A percentile compares a stretch with the other conserved stretches of the same genome.
Conservation (phyloP, 2,329 filamentous ascomycete species). For the Aureobasidium uvarum region DNA sequence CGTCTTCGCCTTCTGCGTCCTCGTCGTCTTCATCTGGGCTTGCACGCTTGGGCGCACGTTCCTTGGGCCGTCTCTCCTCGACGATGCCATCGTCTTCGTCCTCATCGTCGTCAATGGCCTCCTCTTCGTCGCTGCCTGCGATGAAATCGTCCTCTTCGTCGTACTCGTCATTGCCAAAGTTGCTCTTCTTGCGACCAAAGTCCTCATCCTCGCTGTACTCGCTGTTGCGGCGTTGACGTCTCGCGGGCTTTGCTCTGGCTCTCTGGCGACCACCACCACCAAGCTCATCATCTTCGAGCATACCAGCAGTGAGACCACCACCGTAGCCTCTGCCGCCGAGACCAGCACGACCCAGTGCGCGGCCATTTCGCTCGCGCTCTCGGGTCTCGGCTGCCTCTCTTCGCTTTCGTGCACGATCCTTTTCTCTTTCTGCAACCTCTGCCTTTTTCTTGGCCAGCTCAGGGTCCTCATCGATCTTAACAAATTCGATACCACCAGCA, state of each 20-base stretch:
- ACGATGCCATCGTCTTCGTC: constrained; percentile 48
- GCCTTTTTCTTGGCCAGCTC: constrained; percentile 72
- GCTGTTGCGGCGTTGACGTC: constrained; percentile 42
- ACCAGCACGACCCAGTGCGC: constrained; percentile 51
- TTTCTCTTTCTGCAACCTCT: constrained; percentile 72
- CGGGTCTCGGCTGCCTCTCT: constrained; percentile 67
- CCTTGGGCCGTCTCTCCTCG: constrained; percentile 33
- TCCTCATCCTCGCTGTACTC: constrained; percentile 72
- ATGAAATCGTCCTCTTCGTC: constrained; percentile 78
- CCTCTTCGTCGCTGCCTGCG: constrained; percentile 63
- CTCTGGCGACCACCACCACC: constrained; percentile 35
- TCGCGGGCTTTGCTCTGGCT: constrained; percentile 33
- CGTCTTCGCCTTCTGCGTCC: constrained; percentile 39
- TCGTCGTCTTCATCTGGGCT: constrained; percentile 38
- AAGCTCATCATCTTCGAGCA: constrained; percentile 63
- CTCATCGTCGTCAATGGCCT: constrained; percentile 60
- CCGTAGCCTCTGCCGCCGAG: constrained; percentile 48
- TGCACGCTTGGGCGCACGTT: constrained; percentile 32
- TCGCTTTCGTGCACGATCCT: constrained; percentile 63
- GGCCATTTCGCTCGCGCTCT: constrained; percentile 57
- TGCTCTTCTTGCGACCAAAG: constrained; percentile 64
- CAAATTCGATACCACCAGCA: constrained; percentile 61
- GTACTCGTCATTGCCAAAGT: constrained; percentile 68
- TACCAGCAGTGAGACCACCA: constrained; percentile 64
- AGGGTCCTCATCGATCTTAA: constrained; percentile 69